phyloP scores from a whole-genome alignment of 331 rosid species.

The Quercus phellos region DNA sequence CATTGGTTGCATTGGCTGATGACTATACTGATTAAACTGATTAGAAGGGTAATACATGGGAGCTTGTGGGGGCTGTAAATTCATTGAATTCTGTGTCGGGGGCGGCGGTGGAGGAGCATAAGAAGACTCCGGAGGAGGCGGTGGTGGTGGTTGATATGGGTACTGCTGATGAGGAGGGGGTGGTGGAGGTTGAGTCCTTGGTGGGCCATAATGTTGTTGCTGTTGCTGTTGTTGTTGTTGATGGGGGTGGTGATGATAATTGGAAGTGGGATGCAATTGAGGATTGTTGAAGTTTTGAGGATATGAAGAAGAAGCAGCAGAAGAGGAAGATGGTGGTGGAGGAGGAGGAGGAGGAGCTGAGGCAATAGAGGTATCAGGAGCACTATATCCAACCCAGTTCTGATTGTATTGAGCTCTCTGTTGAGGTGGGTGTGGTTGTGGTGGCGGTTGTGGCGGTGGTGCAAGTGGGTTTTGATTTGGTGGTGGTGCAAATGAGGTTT shows the following conservation, averaged over 20 bases:
- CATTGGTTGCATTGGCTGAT: slow-evolving; percentile 41
- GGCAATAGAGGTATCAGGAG: slow-evolving; percentile 29
- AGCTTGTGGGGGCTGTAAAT: slow-evolving; percentile 41
- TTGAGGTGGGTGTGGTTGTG: slow-evolving; percentile 25
- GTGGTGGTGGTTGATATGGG: slow-evolving; percentile 18
- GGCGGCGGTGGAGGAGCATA: slow-evolving; percentile 67
- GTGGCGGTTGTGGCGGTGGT: slow-evolving; percentile 33
- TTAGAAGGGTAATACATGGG: slow-evolving; percentile 60
- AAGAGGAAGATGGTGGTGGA: neutral
- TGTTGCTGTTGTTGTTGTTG: slow-evolving; percentile 5
- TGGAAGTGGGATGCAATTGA: slow-evolving; percentile 51
- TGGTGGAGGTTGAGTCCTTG: slow-evolving; percentile 57
- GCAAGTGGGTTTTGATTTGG: slow-evolving; percentile 64
- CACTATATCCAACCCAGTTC: slow-evolving; percentile 50
- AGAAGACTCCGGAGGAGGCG: slow-evolving; percentile 26
- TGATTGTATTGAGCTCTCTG: slow-evolving; percentile 55
- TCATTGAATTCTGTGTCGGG: slow-evolving; percentile 32
- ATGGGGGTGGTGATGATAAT: slow-evolving; percentile 31
- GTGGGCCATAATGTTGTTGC: slow-evolving; percentile 41
- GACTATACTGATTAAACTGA: slow-evolving; percentile 53
- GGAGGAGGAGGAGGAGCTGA: slow-evolving; percentile 35
- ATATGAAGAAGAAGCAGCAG: slow-evolving; percentile 52
- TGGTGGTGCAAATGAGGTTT: slow-evolving; percentile 46
- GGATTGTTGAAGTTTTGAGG: slow-evolving; percentile 38
- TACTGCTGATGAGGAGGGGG: slow-evolving; percentile 48